Base-by-base conservation (phyloP, 345 rosid genomes). In the Toxicodendron radicans region DNA sequence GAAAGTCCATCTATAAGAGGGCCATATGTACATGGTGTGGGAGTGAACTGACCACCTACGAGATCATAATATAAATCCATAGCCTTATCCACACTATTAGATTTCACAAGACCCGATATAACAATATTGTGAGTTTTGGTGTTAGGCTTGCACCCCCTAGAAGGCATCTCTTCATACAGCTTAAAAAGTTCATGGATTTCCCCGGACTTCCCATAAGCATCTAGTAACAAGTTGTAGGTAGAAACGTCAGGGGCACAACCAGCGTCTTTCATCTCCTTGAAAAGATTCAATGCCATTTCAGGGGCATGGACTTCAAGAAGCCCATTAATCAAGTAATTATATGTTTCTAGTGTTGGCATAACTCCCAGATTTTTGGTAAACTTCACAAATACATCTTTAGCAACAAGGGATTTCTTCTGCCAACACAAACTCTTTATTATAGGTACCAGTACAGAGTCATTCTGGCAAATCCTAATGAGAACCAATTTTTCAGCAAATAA, bases 11-110 rank as follows among this genome's bases (percentile, higher is more conserved):
- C 95, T 46, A 95, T 68, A 66, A 95, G 88, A 3, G 95, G 97
- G 33, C 95, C 97, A 57, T 87, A 92, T n/a, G 99, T 92, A 77
- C 92, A 90, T 35, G 86, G 89, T 58, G 92, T 88, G 14, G 97
- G 97, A 78, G 80, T 81, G 85, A 92, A 88, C 65, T 87, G 92
- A 71, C 79, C 79, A 68, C 99, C 90, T 68, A 86, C 30, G 51
- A 92, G 95, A 79, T 91, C 86, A 78, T 85, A 92, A 82, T 80
- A 92, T 60, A 90, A 73, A 77, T 90, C 88, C 79, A 92, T 76
- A 68, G 95, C 97, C 73, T 79, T 82, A 27, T 92, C 92, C 48
- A 95, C 76, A 70, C 67, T 66, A 64, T 87, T 79, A 2, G 85
- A 82, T 66, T 87, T 95, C 75, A 89, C 93, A 13, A 91, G 87